Evolutionary conservation across 1,284 basidiomycete genomes (phyloP).

Genomic region (Hymenochaete sp.): DNA sequence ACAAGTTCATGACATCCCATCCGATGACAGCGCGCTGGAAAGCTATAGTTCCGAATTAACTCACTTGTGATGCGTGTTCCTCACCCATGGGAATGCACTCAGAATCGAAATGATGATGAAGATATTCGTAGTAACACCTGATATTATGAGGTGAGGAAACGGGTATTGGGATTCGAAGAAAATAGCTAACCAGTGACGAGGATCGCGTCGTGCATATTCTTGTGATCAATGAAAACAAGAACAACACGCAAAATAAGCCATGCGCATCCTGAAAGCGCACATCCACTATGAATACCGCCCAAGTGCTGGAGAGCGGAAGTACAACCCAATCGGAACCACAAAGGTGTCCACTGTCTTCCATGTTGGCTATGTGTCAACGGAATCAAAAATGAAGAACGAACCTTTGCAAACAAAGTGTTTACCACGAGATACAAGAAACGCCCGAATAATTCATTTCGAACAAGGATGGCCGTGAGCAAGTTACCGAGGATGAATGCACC

Average conservation of each 20-base stretch:
- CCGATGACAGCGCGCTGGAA: not conserved
- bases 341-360: slow-evolving; percentile 51
- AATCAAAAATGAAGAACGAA: slow-evolving; percentile 20
- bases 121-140: slow-evolving; percentile 51
- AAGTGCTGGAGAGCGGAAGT: slow-evolving; percentile 59
- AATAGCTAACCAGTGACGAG: too few relatives aligned
- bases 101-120: slow-evolving; percentile 47
- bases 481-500: slow-evolving; percentile 56
- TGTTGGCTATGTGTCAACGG: slow-evolving; percentile 2
- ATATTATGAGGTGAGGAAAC: too few relatives aligned
- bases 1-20: not conserved
- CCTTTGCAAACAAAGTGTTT: slow-evolving; percentile 51
- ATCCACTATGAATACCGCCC: slow-evolving; percentile 65
- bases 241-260: slow-evolving; percentile 56
- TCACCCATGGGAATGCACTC: slow-evolving; percentile 60
- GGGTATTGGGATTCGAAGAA: too few relatives aligned
- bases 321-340: slow-evolving; percentile 50
- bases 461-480: slow-evolving; percentile 41
- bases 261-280: slow-evolving; percentile 51
- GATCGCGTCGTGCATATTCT: slow-evolving; percentile 45
- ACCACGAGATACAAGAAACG: slow-evolving; percentile 24
- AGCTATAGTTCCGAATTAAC: slow-evolving; percentile 18
- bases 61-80: slow-evolving; percentile 62
- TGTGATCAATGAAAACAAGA: slow-evolving; percentile 45
- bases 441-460: slow-evolving; percentile 38